Conservation (phyloP, 345 rosid species). For the Eucalyptus caleyi region DNA sequence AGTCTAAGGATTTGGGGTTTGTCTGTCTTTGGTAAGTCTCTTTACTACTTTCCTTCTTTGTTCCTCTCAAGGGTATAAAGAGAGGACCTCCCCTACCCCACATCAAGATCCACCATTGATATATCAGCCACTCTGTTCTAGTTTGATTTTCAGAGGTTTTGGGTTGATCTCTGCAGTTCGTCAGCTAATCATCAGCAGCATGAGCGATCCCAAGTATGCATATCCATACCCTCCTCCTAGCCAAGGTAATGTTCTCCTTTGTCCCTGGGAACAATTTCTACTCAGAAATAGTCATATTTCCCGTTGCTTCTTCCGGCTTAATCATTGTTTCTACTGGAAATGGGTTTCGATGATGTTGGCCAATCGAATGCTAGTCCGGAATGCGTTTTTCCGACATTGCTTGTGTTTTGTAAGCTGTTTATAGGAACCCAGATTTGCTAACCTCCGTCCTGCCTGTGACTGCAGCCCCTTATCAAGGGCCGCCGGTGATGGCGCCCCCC, state of each 20-base stretch:
- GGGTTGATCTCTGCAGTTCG: background rate
- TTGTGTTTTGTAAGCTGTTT: background rate
- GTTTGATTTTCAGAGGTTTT: background rate
- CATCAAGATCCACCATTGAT: background rate
- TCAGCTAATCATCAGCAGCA: background rate
- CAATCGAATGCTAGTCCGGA: background rate
- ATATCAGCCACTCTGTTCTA: background rate
- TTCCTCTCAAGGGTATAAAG: background rate
- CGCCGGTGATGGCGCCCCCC: background rate
- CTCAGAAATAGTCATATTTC: background rate
- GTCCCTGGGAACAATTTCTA: no score
- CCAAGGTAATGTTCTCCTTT: background rate
- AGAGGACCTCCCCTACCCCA: background rate
- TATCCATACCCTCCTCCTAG: background rate
- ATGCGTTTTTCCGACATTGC: background rate
- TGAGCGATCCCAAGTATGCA: background rate
- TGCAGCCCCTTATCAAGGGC: background rate
- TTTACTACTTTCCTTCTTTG: background rate
- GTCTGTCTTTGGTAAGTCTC: background rate
- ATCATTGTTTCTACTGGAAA: background rate
- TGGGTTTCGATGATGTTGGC: background rate
- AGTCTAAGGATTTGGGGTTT: background rate
- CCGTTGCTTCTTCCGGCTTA: background rate
- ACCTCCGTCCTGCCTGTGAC: background rate
- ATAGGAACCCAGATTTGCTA: background rate